Base-by-base conservation (phyloP, 2,329 filamentous ascomycete species). In the Cercospora nicotianae region DNA sequence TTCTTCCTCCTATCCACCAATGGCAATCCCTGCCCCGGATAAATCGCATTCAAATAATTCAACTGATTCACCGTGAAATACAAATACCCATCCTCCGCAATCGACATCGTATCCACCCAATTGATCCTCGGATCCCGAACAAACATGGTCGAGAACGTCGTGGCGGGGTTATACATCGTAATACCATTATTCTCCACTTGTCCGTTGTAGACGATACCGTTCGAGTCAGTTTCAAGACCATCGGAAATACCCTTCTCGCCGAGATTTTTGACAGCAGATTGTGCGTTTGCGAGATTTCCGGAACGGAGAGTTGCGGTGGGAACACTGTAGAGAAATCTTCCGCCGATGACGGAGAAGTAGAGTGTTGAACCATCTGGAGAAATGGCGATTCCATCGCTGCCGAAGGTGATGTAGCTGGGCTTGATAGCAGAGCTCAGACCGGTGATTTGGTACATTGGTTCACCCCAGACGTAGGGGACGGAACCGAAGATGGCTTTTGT, bases 171-270 rank as follows among this genome's bases (percentile, higher is more conserved):
- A 70, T 81, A 85, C 26, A 81, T 77, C n/a, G 76, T 74, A 33
- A 85, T 78, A 0, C 81, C 80, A 68, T 84, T 82, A 55, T 81
- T 78, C 73, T 85, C 83, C 65, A 82, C 79, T 64, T 82, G 83
- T 0, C 83, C 83, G 16, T 75, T 75, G 57, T 85, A 85, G 7
- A 85, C 77, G 33, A 81, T 73, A 0, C 79, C 81, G 68, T 84
- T 84, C 3, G 76, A 78, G 61, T 85, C 83, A 9, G 80, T 83
- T 74, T 85, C 83, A 18, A 85, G 78, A 0, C 83, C 83, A 71
- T 85, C 83, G 3, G 79, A 83, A 1, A 83, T 77, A 3, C 83
- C 83, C 53, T 83, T 82, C 66, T 85, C 77, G 0, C 81, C 81
- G 1, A 77, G 76, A 18, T 80, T 80, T n/a, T 76, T 71, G 9